These are phyloP conservation scores for Epichloe bromicola DNA, from an alignment of 2,329 filamentous ascomycete species.

Conservation along the genomic window DNA sequence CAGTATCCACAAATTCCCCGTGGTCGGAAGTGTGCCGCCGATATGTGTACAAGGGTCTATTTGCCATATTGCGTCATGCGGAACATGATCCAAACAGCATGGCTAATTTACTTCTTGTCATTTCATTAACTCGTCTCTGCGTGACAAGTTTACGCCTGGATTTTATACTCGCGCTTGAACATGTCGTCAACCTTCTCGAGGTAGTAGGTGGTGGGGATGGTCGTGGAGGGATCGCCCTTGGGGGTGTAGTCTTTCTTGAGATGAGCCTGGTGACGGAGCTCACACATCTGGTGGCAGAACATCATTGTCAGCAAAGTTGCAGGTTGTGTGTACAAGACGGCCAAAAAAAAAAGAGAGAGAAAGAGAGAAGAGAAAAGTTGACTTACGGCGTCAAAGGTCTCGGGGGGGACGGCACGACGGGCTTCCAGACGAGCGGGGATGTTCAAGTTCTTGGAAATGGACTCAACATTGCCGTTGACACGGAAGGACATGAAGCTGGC, in stretches of 20 bases:
- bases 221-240: constrained; percentile 51
- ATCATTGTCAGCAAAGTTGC: constrained; percentile 6
- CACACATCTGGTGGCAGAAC: constrained; percentile 50
- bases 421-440: constrained; percentile 55
- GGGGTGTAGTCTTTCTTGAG: constrained; percentile 69
- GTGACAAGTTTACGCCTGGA: constrained; percentile 49
- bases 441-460: constrained; percentile 54
- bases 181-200: constrained; percentile 70
- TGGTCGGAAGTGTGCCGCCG: constrained; percentile 3
- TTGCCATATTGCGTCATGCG: not conserved
- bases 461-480: constrained; percentile 55
- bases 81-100: constrained; percentile 3
- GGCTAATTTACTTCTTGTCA: not conserved
- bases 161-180: constrained; percentile 67
- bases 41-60: constrained; percentile 1
- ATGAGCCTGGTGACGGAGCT: constrained; percentile 71
- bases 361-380: not conserved
- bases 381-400: constrained; percentile 56
- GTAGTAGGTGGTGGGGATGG: constrained; percentile 61
- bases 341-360: not conserved
- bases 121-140: not conserved
- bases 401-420: constrained; percentile 57
- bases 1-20: not conserved
- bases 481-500: constrained; percentile 63
- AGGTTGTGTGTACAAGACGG: not conserved